These are phyloP conservation scores for Clonostachys solani DNA, from an alignment of 2,329 filamentous ascomycete species.

Conservation along the genomic window DNA sequence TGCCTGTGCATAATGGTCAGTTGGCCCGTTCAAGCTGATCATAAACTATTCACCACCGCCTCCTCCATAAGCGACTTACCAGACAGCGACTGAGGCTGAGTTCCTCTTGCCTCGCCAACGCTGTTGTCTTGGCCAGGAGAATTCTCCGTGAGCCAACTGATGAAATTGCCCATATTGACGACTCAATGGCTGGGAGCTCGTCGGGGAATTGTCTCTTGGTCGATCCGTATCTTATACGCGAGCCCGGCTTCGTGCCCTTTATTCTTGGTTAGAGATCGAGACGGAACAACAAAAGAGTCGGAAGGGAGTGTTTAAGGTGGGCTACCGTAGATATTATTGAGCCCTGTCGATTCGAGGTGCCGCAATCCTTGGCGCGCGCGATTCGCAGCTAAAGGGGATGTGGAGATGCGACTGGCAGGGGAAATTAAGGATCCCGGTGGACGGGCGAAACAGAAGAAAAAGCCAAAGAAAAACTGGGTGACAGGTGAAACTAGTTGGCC, in stretches of 20 bases:
- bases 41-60: not conserved
- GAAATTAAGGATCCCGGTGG: too few species aligned
- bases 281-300: too few species aligned
- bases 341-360: too few species aligned
- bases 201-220: not conserved
- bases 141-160: conserved; percentile 29
- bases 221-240: not conserved
- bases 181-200: not conserved
- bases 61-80: conserved; percentile 14
- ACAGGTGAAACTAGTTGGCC: too few species aligned
- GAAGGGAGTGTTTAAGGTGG: not conserved
- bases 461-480: too few species aligned
- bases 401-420: too few species aligned
- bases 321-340: too few species aligned
- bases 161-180: conserved; percentile 27
- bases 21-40: not conserved
- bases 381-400: too few species aligned
- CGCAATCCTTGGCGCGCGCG: too few species aligned
- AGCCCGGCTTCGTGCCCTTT: too few species aligned
- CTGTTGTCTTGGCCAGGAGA: conserved; percentile 9
- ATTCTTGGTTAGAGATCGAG: too few species aligned
- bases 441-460: too few species aligned
- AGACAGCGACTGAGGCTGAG: conserved; percentile 25
- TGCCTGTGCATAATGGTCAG: conserved; percentile 15
- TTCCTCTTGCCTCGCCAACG: conserved; percentile 13